These are phyloP conservation scores for Mortierella sp. DNA, from an alignment of 371 early-diverging fungal species.

Conservation along the genomic window DNA sequence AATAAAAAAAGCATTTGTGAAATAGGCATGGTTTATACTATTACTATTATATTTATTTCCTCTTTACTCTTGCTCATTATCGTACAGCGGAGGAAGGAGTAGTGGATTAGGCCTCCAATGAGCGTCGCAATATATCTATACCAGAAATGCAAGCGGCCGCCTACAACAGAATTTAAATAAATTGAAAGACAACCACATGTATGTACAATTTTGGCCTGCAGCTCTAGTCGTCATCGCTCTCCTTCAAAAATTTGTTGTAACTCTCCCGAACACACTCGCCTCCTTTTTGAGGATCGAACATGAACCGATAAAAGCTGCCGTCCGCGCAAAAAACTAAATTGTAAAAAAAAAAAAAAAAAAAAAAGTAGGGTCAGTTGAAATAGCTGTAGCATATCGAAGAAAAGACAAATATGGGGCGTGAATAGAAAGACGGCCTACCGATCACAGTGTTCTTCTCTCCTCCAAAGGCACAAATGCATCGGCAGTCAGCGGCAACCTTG, in stretches of 20 bases:
- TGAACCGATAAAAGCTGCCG: slow-evolving; percentile 87
- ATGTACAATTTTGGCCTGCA: not conserved
- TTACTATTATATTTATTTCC: not conserved
- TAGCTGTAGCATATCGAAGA: not conserved
- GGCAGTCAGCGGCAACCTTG: slow-evolving; percentile 80
- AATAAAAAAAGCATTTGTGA: not conserved
- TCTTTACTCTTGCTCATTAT: not conserved
- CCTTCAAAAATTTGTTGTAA: slow-evolving; percentile 72
- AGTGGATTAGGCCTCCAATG: not conserved
- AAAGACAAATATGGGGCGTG: no score
- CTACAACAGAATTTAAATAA: not conserved
- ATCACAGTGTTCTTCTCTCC: slow-evolving; percentile 78
- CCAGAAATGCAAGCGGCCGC: no score
- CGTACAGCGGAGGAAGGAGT: no score
- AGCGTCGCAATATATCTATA: no score
- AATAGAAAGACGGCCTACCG: slow-evolving; percentile 58
- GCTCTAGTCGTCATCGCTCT: slow-evolving; percentile 52
- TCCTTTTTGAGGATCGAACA: slow-evolving; percentile 86
- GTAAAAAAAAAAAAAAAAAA: slow-evolving; percentile 1
- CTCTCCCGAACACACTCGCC: slow-evolving; percentile 80
- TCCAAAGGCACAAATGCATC: slow-evolving; percentile 87
- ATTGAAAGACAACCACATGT: not conserved
- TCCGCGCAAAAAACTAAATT: slow-evolving; percentile 83
- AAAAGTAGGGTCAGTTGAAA: not conserved
- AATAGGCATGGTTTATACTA: not conserved